A percentile compares a stretch with the other conserved stretches of the same genome.
phyloP scores from a whole-genome alignment of 805 yeast genomes.

The Zygosaccharomyces lentus region DNA sequence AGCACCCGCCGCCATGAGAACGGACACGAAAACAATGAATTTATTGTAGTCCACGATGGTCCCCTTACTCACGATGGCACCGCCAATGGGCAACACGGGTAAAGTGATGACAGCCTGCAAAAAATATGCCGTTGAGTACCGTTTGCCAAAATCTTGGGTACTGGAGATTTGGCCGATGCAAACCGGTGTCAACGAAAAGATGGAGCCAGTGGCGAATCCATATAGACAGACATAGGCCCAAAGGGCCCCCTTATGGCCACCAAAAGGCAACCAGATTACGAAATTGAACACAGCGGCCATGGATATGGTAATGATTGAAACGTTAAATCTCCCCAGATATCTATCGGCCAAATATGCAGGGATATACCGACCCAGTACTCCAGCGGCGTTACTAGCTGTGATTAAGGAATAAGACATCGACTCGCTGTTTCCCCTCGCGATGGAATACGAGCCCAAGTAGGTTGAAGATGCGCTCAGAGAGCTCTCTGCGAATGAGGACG shows the following conservation, averaged over 20 bases:
- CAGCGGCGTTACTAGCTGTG: constrained; percentile 45
- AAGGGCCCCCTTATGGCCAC: constrained; percentile 33
- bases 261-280: constrained; percentile 44
- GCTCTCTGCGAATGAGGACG: constrained; percentile 45
- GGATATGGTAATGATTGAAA: constrained; percentile 39
- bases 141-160: constrained; percentile 50
- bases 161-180: constrained; percentile 59
- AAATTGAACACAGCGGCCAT: constrained; percentile 37
- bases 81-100: constrained; percentile 47
- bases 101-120: constrained; percentile 50
- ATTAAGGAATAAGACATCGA: constrained; percentile 45
- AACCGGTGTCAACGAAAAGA: constrained; percentile 54
- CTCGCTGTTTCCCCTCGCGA: constrained; percentile 44
- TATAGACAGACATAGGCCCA: constrained; percentile 47
- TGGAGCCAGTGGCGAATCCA: constrained; percentile 55
- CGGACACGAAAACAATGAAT: constrained; percentile 44
- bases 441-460: constrained; percentile 50
- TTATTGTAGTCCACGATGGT: constrained; percentile 36
- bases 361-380: constrained; percentile 43
- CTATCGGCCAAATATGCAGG: constrained; percentile 45
- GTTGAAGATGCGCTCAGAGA: constrained; percentile 46
- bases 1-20: constrained; percentile 38
- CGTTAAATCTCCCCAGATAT: constrained; percentile 49
- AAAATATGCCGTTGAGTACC: constrained; percentile 55
- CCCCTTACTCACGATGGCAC: constrained; percentile 42